Evolutionary conservation across 2,329 filamentous ascomycete genomes (phyloP).

Genomic region (Trichoderma semiorbis): DNA sequence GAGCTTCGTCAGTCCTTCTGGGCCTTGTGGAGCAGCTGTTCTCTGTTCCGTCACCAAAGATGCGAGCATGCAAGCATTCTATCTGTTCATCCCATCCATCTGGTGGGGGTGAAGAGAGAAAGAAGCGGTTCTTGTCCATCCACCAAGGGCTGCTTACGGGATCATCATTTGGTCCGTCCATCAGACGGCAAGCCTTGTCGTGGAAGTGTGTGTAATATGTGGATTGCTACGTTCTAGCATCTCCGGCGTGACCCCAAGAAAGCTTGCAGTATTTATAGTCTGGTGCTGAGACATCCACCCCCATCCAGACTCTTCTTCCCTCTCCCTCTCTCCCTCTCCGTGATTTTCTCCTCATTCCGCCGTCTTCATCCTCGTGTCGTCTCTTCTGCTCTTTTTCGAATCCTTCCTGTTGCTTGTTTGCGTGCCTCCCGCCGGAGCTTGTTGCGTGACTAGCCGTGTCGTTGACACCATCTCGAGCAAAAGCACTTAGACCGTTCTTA

Average conservation of each 20-base stretch:
- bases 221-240: slow-evolving; percentile 2
- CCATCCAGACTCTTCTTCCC: neutral
- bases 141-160: slow-evolving; percentile 5
- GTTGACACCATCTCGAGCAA: slow-evolving; percentile 2
- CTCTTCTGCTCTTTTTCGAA: neutral
- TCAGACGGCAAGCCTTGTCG: neutral
- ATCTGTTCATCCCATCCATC: neutral
- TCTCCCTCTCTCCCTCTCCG: neutral
- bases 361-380: neutral
- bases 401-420: neutral
- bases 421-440: slow-evolving; percentile 5
- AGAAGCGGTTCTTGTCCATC: neutral
- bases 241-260: neutral
- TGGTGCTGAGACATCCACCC: neutral
- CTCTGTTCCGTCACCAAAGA: neutral
- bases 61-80: neutral
- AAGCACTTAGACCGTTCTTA: neutral
- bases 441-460: slow-evolving; percentile 1
- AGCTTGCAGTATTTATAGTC: slow-evolving; percentile 9
- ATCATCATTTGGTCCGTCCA: slow-evolving; percentile 1
- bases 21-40: neutral
- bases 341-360: neutral
- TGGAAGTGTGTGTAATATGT: neutral
- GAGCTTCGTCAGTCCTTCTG: neutral
- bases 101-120: neutral